Evolutionary conservation across 2,329 filamentous ascomycete genomes (phyloP), one percentile per base, ranked within the genome.

Genomic region (Colletotrichum agaves): DNA sequence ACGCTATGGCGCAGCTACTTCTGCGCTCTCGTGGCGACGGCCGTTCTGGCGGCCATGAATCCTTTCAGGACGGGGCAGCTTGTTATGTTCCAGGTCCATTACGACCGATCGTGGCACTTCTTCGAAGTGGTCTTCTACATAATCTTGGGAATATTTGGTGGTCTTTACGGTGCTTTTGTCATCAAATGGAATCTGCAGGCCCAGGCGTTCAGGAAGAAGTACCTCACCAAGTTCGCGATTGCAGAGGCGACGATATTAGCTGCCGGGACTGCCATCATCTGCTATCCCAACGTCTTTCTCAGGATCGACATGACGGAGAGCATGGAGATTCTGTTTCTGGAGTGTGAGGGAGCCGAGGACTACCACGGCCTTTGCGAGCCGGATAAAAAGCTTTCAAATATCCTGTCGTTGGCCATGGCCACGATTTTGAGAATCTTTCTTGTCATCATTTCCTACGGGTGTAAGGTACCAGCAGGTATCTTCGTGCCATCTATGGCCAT

Each of bases 1-100:
- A 99, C 96, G 0, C 88, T 99, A 80, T 98, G 96, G 96, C 88
- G 96, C 73, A 98, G 94, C 77, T 99, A 98, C 78, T 98, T 99
- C 78, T 99, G 96, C 79, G 96, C 96, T 33, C 82, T 99, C 71
- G 95, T 99, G 5, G 96, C 94, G 5, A 98, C 96, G 1, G 93
- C 94, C 56, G 93, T 97, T 15, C 82, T 99, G 43, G 91, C 96
- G 27, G 93, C 93, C 66, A 97, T 99, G 93, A 99, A 99, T 73
- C 96, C 96, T 21, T 99, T 99, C 80, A 86, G 96, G 59, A 98
- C 96, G 0, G 96, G 96, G 19, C 96, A 99, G 76, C 86, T 99
- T 46, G 96, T 99, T 87, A 98, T 99, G 95, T 99, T 99, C 79
- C 94, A 97, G 74, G 95, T 99, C 74, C 89, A 90, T 74, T 99